Percentiles rank a stretch among this genome's conserved stretches.
Evolutionary conservation across 176 grass and related monocot genomes (phyloP).

Genomic region (Carex myosuroides): DNA sequence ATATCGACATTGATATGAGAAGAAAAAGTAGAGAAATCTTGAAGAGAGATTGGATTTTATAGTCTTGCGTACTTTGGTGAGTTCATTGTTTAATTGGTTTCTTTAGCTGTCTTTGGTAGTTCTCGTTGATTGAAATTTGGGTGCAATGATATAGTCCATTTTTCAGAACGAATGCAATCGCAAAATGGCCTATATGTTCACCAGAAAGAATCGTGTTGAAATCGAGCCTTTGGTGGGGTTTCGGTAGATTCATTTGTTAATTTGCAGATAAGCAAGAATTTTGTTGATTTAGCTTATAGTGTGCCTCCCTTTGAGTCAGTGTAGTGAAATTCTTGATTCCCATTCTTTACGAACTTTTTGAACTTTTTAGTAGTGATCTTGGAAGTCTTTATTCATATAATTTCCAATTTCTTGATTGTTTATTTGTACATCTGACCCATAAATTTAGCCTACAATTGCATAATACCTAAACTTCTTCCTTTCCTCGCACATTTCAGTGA

Average conservation of each 20-base stretch:
- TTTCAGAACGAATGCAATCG: background rate
- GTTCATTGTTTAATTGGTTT: background rate
- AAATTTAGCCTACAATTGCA: background rate
- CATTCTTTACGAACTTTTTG: background rate
- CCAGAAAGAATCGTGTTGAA: background rate
- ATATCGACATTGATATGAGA: slow-evolving; percentile 11
- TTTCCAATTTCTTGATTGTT: background rate
- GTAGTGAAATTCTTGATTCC: background rate
- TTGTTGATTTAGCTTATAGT: background rate
- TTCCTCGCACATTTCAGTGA: background rate
- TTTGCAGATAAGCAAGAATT: background rate
- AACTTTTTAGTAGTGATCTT: background rate
- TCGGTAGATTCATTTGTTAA: background rate
- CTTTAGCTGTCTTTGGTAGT: background rate
- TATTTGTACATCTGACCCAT: background rate
- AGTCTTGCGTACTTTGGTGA: background rate
- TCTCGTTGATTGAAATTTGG: background rate
- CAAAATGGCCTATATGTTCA: background rate
- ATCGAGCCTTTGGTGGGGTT: background rate
- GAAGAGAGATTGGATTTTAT: background rate
- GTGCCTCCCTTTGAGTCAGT: background rate
- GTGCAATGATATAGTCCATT: background rate
- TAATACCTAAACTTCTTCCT: background rate
- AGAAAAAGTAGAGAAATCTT: background rate
- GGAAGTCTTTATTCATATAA: background rate